Conservation (phyloP, 495 filamentous ascomycete genomes). For the Xanthoparmelia taractica region DNA sequence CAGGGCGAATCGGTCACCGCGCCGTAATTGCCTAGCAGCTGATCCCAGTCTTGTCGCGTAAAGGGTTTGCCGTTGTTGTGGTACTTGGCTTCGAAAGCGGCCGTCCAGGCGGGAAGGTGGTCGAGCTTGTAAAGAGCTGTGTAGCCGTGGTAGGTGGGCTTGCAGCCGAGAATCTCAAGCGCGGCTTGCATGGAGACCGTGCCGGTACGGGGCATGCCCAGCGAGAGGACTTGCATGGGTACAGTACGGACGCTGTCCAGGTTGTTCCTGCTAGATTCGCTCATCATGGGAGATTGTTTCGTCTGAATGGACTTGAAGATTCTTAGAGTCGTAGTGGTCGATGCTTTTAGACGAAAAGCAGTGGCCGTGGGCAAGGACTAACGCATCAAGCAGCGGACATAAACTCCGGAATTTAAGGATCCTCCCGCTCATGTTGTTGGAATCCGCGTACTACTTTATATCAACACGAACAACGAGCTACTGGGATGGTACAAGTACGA, state of each 20-base stretch:
- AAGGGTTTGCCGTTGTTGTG: constrained; percentile 34
- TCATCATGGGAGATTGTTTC: neutral
- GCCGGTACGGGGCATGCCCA: constrained; percentile 23
- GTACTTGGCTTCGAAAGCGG: constrained; percentile 47
- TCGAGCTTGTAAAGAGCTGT: constrained; percentile 24
- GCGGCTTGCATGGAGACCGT: constrained; percentile 27
- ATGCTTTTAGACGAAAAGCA: too few species aligned
- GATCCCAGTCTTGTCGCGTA: constrained; percentile 45
- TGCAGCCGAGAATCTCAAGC: constrained; percentile 22
- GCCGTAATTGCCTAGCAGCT: constrained; percentile 42
- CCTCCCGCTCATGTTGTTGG: too few species aligned
- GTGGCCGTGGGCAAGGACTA: too few species aligned
- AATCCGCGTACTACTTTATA: too few species aligned
- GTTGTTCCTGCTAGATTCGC: neutral
- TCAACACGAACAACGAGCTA: too few species aligned
- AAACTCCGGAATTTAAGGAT: too few species aligned
- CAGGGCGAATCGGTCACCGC: constrained; percentile 40
- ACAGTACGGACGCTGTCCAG: constrained; percentile 38
- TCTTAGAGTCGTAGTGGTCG: neutral
- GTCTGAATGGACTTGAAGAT: neutral
- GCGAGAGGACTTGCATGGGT: constrained; percentile 52
- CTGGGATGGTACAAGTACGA: too few species aligned
- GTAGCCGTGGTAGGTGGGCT: constrained; percentile 24
- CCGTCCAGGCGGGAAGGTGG: constrained; percentile 42
- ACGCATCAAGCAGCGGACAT: neutral